Conservation (phyloP, 2,329 filamentous ascomycete species). For the Clonostachys solani region DNA sequence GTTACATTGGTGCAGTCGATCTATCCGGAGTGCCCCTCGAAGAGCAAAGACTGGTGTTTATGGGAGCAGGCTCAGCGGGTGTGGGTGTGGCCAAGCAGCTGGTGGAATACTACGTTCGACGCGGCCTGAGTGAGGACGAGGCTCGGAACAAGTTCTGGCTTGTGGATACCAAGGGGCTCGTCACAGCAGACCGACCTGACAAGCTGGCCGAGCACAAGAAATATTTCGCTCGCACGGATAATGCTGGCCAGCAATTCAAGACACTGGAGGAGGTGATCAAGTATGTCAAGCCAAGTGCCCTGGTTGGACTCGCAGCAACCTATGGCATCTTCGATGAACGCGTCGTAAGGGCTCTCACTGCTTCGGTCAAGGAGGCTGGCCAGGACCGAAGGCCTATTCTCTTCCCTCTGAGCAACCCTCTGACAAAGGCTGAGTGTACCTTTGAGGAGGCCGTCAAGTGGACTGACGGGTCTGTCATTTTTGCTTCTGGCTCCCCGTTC, state of each 20-base stretch:
- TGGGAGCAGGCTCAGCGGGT: conserved; percentile 92
- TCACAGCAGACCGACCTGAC: conserved; percentile 89
- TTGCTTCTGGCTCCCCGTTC: conserved; percentile 95
- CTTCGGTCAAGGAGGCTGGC: conserved; percentile 57
- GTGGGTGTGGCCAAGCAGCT: conserved; percentile 98
- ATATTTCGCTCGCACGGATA: conserved; percentile 63
- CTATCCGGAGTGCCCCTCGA: conserved; percentile 79
- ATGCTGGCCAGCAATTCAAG: conserved; percentile 66
- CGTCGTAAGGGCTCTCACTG: conserved; percentile 68
- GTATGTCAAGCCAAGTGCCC: conserved; percentile 89
- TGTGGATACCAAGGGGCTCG: conserved; percentile 93
- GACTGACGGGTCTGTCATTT: conserved; percentile 88
- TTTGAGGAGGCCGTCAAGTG: conserved; percentile 89
- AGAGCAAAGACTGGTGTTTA: conserved; percentile 92
- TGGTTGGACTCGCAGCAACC: conserved; percentile 92
- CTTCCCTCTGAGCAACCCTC: conserved; percentile 94
- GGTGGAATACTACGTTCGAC: conserved; percentile 92
- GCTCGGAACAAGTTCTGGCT: conserved; percentile 94
- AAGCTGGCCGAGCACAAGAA: conserved; percentile 87
- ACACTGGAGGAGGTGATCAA: conserved; percentile 88
- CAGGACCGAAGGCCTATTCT: conserved; percentile 79
- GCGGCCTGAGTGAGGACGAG: conserved; percentile 82
- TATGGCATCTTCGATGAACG: conserved; percentile 91
- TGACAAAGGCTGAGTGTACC: conserved; percentile 95
- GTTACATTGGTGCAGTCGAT: conserved; percentile 69